Conservation (phyloP, 2,329 filamentous ascomycete genomes). For the Fusarium setosum region DNA sequence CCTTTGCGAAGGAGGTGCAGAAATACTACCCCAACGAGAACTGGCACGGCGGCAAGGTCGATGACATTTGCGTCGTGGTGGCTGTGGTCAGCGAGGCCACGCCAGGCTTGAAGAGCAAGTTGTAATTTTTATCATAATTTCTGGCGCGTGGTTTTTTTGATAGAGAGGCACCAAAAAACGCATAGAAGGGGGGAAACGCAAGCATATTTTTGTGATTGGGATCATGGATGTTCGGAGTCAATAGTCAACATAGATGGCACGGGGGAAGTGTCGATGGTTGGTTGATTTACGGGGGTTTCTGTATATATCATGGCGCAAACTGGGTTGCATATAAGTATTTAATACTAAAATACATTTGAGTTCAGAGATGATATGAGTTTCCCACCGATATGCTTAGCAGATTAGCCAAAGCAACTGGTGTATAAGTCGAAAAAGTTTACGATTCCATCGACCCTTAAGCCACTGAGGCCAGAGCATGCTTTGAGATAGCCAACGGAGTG, state of each 20-base stretch:
- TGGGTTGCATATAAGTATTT: slow-evolving; percentile 30
- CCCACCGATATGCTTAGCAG: too few species aligned
- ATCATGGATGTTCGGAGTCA: slow-evolving; percentile 42
- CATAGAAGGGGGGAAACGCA: slow-evolving; percentile 43
- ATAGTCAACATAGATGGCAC: slow-evolving; percentile 35
- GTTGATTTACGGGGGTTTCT: slow-evolving; percentile 30
- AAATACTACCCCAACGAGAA: slow-evolving; percentile 86
- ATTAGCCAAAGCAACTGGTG: neutral
- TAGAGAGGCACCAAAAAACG: slow-evolving; percentile 32
- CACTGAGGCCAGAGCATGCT: too few species aligned
- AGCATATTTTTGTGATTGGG: slow-evolving; percentile 39
- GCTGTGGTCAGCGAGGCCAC: slow-evolving; percentile 78
- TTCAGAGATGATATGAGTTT: too few species aligned
- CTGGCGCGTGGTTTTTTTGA: slow-evolving; percentile 32
- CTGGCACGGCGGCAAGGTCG: slow-evolving; percentile 92
- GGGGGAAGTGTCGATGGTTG: slow-evolving; percentile 16
- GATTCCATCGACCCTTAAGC: too few species aligned
- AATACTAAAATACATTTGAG: slow-evolving; percentile 25
- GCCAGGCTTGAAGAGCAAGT: slow-evolving; percentile 46
- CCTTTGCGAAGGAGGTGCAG: slow-evolving; percentile 95
- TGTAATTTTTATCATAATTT: slow-evolving; percentile 42
- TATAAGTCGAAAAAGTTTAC: neutral
- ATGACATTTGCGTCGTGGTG: slow-evolving; percentile 92
- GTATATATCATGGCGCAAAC: slow-evolving; percentile 35
- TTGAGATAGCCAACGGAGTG: neutral